Evolutionary conservation across 2,329 filamentous ascomycete species (phyloP).

Genomic region (Alternaria infectoria): DNA sequence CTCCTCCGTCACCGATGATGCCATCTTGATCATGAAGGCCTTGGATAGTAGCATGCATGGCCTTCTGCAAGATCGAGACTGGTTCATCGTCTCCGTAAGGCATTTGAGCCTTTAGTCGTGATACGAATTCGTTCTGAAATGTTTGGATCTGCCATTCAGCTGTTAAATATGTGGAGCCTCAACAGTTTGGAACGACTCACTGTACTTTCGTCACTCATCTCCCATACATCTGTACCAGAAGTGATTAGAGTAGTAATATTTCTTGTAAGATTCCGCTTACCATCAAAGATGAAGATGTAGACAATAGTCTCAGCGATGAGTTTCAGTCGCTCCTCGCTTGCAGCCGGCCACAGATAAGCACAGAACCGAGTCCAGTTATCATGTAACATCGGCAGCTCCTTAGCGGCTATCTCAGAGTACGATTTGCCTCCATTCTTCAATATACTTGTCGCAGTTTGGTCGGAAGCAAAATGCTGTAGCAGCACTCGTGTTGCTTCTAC

Average conservation of each 20-base stretch:
- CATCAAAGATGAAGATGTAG: neutral
- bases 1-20: neutral
- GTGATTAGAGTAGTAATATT: neutral
- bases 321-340: neutral
- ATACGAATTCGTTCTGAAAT: neutral
- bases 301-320: neutral
- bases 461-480: neutral
- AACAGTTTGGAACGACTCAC: neutral
- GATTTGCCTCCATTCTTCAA: neutral
- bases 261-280: neutral
- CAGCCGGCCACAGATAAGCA: neutral
- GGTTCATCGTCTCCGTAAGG: neutral
- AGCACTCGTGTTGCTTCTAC: neutral
- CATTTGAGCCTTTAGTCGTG: neutral
- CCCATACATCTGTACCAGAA: neutral
- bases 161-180: neutral
- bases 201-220: neutral
- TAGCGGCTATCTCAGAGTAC: neutral
- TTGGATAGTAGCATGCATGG: neutral
- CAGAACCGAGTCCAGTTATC: neutral
- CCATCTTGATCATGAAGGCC: neutral
- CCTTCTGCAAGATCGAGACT: neutral
- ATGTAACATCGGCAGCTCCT: neutral
- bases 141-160: neutral
- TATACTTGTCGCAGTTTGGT: neutral